A percentile compares a stretch with the other conserved stretches of the same genome.
phyloP scores from a whole-genome alignment of 169 alveolate species.

The Plasmodium coatneyi region DNA sequence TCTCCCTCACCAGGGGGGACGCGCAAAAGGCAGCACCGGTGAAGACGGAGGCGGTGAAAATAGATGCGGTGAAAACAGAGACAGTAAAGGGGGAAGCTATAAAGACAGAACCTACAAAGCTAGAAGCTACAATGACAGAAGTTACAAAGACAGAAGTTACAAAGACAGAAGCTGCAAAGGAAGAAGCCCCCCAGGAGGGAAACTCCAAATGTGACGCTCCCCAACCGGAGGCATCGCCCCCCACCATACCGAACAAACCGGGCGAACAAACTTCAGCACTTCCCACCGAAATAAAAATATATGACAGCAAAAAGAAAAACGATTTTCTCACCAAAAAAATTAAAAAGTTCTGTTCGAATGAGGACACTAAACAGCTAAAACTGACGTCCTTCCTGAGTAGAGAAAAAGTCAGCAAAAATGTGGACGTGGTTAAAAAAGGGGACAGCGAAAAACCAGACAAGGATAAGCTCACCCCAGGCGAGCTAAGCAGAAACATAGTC shows the following conservation, averaged over 20 bases:
- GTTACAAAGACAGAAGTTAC: background rate
- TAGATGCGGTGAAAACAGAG: background rate
- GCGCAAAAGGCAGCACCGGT: background rate
- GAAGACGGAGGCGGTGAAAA: background rate
- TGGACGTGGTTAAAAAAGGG: background rate
- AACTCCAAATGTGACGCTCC: background rate
- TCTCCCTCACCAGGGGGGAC: slow-evolving; percentile 15
- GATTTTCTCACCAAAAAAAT: slow-evolving; percentile 42
- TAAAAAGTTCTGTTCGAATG: slow-evolving; percentile 20
- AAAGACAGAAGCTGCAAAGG: background rate
- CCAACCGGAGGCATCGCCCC: background rate
- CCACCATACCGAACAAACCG: background rate
- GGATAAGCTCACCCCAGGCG: background rate
- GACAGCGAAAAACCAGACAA: background rate
- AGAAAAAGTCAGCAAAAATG: slow-evolving; percentile 28
- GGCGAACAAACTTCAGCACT: background rate
- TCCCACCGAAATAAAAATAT: background rate
- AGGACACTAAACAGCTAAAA: slow-evolving; percentile 41
- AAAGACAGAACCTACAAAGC: background rate
- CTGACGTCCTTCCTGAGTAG: slow-evolving; percentile 68
- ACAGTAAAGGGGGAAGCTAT: background rate
- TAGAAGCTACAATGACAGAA: background rate
- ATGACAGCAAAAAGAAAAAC: slow-evolving; percentile 1
- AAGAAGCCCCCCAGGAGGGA: background rate
- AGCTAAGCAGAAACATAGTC: background rate